Conservation (phyloP, 129 eudicot species). For the Flaveria robusta region DNA sequence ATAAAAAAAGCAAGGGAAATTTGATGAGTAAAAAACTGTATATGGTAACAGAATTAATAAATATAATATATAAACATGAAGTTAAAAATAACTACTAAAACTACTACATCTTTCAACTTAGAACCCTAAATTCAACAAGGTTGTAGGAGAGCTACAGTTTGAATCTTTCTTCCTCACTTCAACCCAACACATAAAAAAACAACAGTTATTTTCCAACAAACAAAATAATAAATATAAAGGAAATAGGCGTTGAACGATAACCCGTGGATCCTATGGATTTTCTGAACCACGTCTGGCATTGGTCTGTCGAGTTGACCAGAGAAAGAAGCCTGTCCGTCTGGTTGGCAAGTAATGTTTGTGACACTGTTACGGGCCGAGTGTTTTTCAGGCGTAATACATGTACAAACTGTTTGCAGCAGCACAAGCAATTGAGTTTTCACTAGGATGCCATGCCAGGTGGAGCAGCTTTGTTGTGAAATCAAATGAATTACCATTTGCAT, state of each 20-base stretch:
- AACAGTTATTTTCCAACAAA: constrained; percentile 36
- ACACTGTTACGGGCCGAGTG: constrained; percentile 14
- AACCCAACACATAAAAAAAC: constrained; percentile 48
- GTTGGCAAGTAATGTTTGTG: constrained; percentile 39
- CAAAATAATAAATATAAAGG: constrained; percentile 35
- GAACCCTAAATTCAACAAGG: constrained; percentile 47
- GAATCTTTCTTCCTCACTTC: constrained; percentile 62
- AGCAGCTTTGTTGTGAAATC: constrained; percentile 94
- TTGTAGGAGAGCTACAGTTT: constrained; percentile 58
- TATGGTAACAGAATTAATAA: constrained; percentile 19
- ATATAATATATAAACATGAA: constrained; percentile 19
- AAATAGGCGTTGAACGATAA: constrained; percentile 26
- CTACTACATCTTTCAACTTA: constrained; percentile 41
- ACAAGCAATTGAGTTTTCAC: constrained; percentile 95
- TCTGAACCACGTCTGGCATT: neutral
- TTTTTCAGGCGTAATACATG: constrained; percentile 88
- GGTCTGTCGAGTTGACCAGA: constrained; percentile 29
- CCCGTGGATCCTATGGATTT: constrained; percentile 17
- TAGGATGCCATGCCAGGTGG: constrained; percentile 98
- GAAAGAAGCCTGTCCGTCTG: constrained; percentile 30
- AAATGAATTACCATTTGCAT: constrained; percentile 92
- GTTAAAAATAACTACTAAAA: constrained; percentile 37
- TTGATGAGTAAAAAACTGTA: constrained; percentile 13
- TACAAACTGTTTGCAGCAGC: constrained; percentile 99
- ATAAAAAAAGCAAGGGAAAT: neutral